These are phyloP conservation scores for Corchorus olitorius DNA, from an alignment of 345 rosid species.

Conservation along the genomic window DNA sequence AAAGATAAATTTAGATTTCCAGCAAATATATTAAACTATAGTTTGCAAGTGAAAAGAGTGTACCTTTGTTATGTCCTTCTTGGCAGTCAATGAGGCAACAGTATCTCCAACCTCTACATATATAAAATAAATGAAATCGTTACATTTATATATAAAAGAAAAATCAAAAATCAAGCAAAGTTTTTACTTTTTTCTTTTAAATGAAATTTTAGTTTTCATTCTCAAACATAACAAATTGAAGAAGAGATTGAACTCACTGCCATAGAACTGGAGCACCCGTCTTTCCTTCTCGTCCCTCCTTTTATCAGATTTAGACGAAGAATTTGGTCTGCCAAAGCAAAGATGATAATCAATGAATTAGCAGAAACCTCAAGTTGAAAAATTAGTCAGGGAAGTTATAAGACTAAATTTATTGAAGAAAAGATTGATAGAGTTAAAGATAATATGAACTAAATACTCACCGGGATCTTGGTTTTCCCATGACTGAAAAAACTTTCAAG, in stretches of 20 bases:
- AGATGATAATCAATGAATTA: not conserved
- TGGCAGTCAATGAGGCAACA: constrained; percentile 52
- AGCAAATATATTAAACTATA: not conserved
- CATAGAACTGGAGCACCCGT: constrained; percentile 41
- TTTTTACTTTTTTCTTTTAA: no score
- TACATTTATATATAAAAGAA: not conserved
- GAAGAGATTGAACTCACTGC: constrained; percentile 40
- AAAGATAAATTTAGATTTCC: not conserved
- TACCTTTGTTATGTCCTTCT: constrained; percentile 57
- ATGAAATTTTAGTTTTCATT: not conserved
- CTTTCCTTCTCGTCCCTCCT: constrained; percentile 53
- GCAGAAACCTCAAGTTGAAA: not conserved
- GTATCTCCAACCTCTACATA: constrained; percentile 67
- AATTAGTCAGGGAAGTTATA: not conserved
- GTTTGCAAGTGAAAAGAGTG: constrained; percentile 11
- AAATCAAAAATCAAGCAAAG: no score
- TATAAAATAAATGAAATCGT: constrained; percentile 5
- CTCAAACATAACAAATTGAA: not conserved
- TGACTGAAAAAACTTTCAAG: not conserved
- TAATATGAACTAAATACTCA: not conserved
- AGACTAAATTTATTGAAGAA: not conserved
- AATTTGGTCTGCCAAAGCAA: constrained; percentile 25
- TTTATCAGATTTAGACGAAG: constrained; percentile 44
- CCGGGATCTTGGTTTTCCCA: constrained; percentile 12
- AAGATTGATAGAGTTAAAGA: not conserved